Conservation (phyloP, 2,329 filamentous ascomycete species). For the Macrophomina pseudophaseolina region DNA sequence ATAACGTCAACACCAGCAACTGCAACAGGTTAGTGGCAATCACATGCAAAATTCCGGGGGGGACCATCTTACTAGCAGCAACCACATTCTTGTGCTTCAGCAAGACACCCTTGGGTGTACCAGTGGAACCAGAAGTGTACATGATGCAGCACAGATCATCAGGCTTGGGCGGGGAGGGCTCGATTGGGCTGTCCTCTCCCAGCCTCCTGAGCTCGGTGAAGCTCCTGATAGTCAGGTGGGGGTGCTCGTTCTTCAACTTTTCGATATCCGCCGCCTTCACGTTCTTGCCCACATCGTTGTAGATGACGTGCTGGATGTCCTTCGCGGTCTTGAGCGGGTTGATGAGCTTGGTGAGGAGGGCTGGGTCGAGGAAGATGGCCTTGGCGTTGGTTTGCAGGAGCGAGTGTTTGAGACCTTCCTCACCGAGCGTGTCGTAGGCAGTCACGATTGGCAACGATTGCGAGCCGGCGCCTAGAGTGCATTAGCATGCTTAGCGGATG, state of each 20-base stretch:
- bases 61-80: conserved; percentile 67
- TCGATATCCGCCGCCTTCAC: conserved; percentile 59
- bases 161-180: conserved; percentile 72
- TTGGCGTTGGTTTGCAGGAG: conserved; percentile 79
- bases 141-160: conserved; percentile 82
- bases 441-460: conserved; percentile 93
- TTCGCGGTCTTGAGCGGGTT: conserved; percentile 61
- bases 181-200: conserved; percentile 69
- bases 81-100: conserved; percentile 81
- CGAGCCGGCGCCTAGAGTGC: conserved; percentile 63
- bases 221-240: conserved; percentile 59
- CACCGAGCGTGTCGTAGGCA: conserved; percentile 89
- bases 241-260: conserved; percentile 58
- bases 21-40: conserved; percentile 28
- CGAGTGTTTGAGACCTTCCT: conserved; percentile 83
- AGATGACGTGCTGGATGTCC: conserved; percentile 62
- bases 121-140: conserved; percentile 88
- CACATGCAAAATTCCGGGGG: conserved; percentile 28
- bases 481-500: conserved; percentile 9
- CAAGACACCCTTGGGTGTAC: conserved; percentile 85
- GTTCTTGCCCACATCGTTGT: conserved; percentile 59
- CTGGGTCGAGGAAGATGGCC: conserved; percentile 86
- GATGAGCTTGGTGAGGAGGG: conserved; percentile 64
- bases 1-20: conserved; percentile 80
- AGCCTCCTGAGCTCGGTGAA: conserved; percentile 61